Percentiles rank a stretch among this genome's conserved stretches.
These are phyloP conservation scores for Boletus pseudopeckii DNA, from an alignment of 768 basidiomycete genomes.

Conservation along the genomic window DNA sequence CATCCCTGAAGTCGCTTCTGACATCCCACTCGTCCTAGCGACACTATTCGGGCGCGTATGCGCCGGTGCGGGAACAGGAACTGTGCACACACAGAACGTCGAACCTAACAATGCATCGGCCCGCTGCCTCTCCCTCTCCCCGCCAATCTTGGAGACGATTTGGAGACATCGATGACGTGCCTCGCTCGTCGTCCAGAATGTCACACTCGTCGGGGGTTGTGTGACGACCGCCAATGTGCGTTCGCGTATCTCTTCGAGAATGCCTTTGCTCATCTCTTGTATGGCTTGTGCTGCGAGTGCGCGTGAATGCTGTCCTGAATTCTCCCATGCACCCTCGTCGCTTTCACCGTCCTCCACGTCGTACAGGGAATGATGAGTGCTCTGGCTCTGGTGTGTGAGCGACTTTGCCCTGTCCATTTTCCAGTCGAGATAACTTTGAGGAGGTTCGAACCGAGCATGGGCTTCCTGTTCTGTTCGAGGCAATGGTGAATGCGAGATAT, in stretches of 20 bases:
- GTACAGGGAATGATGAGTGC: neutral
- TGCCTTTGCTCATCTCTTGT: slow-evolving; percentile 65
- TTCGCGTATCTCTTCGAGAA: slow-evolving; percentile 62
- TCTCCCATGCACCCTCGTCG: slow-evolving; percentile 17
- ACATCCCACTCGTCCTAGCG: neutral
- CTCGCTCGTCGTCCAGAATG: slow-evolving; percentile 81
- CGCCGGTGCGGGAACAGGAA: slow-evolving; percentile 7
- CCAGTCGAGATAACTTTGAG: slow-evolving; percentile 58
- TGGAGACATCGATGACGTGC: slow-evolving; percentile 67
- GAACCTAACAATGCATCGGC: slow-evolving; percentile 57
- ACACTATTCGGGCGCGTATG: neutral
- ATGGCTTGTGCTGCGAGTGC: slow-evolving; percentile 69
- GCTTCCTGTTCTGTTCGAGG: slow-evolving; percentile 58
- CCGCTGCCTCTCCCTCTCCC: slow-evolving; percentile 59
- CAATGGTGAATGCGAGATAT: slow-evolving; percentile 70
- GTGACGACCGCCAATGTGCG: slow-evolving; percentile 31
- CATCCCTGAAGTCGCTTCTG: neutral
- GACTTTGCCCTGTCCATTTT: slow-evolving; percentile 35
- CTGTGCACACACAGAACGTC: slow-evolving; percentile 4
- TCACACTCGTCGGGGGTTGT: slow-evolving; percentile 27
- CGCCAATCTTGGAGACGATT: slow-evolving; percentile 83
- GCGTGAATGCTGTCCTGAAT: slow-evolving; percentile 56
- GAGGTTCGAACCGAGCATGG: slow-evolving; percentile 58
- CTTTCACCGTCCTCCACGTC: slow-evolving; percentile 2
- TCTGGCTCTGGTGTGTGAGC: slow-evolving; percentile 6